phyloP scores from a whole-genome alignment of 805 yeast species.

The Candida sithepensis region DNA sequence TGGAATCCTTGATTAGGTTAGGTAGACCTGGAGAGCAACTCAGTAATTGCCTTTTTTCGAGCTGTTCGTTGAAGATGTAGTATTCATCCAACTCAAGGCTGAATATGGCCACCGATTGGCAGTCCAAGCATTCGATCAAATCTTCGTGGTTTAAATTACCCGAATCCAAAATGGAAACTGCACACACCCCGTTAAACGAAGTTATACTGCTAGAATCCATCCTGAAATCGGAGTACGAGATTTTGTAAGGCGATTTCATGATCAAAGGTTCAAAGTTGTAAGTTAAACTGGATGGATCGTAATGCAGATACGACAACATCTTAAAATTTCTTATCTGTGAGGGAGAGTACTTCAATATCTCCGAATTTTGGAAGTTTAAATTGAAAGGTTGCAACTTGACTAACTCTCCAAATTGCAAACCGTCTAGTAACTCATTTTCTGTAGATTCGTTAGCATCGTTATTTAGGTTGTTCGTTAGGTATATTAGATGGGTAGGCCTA shows the following conservation, averaged over 20 bases:
- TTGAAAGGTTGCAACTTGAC: slow-evolving; percentile 35
- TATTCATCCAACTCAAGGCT: slow-evolving; percentile 27
- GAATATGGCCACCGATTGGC: slow-evolving; percentile 39
- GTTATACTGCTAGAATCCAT: slow-evolving; percentile 1
- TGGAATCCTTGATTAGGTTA: slow-evolving; percentile 24
- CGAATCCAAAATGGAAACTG: slow-evolving; percentile 33
- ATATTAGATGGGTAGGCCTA: slow-evolving; percentile 54
- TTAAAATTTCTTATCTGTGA: slow-evolving; percentile 51
- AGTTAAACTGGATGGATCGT: slow-evolving; percentile 7
- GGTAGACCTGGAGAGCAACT: slow-evolving; percentile 11
- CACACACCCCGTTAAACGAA: slow-evolving; percentile 33
- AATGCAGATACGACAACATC: slow-evolving; percentile 53
- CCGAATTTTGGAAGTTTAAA: slow-evolving; percentile 7
- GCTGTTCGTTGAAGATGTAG: slow-evolving; percentile 13
- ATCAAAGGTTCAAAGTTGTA: slow-evolving; percentile 45
- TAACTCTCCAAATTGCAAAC: slow-evolving; percentile 22
- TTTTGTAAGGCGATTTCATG: slow-evolving; percentile 35
- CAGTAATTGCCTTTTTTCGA: slow-evolving; percentile 2
- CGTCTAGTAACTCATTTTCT: slow-evolving; percentile 27
- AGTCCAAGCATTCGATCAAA: slow-evolving; percentile 35
- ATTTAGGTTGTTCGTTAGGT: slow-evolving; percentile 42
- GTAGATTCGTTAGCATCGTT: slow-evolving; percentile 26
- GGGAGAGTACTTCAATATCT: slow-evolving; percentile 39
- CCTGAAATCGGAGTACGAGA: slow-evolving; percentile 33
- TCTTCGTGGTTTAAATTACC: slow-evolving; percentile 31